phyloP scores from a whole-genome alignment of 78 protist genomes.

The Dictyostelium capitatum region DNA sequence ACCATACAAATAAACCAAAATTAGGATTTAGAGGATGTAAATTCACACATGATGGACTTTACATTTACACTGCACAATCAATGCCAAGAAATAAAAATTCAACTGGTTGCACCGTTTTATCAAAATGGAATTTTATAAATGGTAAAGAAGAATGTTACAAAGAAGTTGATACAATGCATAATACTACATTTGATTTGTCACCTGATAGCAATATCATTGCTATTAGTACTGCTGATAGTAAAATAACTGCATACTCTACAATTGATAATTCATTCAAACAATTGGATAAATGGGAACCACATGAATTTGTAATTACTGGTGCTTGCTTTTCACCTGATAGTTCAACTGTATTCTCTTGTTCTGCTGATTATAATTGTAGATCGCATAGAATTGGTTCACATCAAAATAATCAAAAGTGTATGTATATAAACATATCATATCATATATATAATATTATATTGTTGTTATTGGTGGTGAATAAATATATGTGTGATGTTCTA shows the following conservation, averaged over 20 bases:
- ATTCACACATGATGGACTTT: conserved; percentile 25
- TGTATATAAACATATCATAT: no score
- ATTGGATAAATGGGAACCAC: conserved; percentile 71
- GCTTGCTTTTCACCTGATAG: conserved; percentile 45
- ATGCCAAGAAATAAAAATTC: conserved; percentile 12
- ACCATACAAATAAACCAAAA: not conserved
- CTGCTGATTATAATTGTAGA: conserved; percentile 53
- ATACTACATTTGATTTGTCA: conserved; percentile 13
- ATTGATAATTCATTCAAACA: not conserved
- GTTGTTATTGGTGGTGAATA: not conserved
- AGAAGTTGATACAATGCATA: conserved; percentile 25
- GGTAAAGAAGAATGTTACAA: conserved; percentile 5
- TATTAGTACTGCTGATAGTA: conserved; percentile 38
- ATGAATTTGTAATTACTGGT: conserved; percentile 58
- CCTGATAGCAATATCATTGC: conserved; percentile 8
- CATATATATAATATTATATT: no score
- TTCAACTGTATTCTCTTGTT: conserved; percentile 22
- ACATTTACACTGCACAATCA: not conserved
- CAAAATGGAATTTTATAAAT: conserved; percentile 5
- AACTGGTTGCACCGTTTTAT: conserved; percentile 1
- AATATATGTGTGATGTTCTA: not conserved
- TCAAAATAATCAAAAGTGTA: not conserved
- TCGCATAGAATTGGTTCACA: conserved; percentile 45
- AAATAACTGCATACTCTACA: conserved; percentile 2
- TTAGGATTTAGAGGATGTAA: conserved; percentile 60